Evolutionary conservation across 1,139 yeast genomes (phyloP).

Genomic region (Yamadazyma atmosphaerica): DNA sequence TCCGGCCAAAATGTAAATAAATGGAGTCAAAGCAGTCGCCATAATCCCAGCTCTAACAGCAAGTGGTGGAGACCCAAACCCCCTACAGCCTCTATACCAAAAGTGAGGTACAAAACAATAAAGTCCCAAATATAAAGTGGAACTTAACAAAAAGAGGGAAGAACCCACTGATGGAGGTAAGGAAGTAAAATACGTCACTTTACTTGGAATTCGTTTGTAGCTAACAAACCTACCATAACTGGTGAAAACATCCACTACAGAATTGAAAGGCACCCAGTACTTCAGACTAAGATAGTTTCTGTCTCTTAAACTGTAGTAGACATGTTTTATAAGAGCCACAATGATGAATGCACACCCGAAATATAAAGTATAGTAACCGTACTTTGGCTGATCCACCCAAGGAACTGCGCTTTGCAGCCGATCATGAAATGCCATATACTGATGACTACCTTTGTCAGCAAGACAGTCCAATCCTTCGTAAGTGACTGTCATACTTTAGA

Average conservation of each 20-base stretch:
- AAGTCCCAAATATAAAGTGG: constrained; percentile 47
- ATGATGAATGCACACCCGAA: constrained; percentile 41
- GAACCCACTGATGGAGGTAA: constrained; percentile 56
- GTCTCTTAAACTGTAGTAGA: constrained; percentile 38
- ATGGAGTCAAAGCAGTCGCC: constrained; percentile 55
- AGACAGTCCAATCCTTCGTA: constrained; percentile 50
- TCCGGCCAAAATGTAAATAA: constrained; percentile 52
- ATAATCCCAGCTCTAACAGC: constrained; percentile 55
- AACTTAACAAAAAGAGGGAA: constrained; percentile 36
- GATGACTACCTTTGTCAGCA: constrained; percentile 30
- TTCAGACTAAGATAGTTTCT: background rate
- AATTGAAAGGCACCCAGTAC: constrained; percentile 10
- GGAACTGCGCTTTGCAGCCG: constrained; percentile 40
- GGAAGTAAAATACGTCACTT: constrained; percentile 38
- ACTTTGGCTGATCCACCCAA: constrained; percentile 40
- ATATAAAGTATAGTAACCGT: constrained; percentile 49
- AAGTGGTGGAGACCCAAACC: constrained; percentile 68
- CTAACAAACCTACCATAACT: constrained; percentile 49
- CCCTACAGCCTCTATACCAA: constrained; percentile 56
- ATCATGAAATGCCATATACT: constrained; percentile 22
- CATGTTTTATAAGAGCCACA: constrained; percentile 39
- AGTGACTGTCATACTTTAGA: constrained; percentile 16
- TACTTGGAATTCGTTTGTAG: constrained; percentile 47
- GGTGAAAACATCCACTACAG: constrained; percentile 28
- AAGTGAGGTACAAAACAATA: constrained; percentile 51